phyloP scores from a whole-genome alignment of 257 asterid species.

The Coffea eugenioides region DNA sequence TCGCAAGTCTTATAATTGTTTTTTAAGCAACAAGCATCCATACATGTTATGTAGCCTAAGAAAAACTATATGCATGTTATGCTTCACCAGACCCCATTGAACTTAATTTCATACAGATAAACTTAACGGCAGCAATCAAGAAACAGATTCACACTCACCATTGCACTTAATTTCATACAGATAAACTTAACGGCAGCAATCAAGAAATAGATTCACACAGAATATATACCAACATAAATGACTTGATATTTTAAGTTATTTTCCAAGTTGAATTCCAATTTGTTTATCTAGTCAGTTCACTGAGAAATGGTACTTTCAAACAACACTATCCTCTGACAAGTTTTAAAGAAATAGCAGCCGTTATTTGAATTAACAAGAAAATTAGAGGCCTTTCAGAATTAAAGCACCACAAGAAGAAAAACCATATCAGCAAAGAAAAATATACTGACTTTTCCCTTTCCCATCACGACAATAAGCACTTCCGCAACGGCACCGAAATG shows the following conservation, averaged over 20 bases:
- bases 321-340: background rate
- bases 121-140: background rate
- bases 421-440: background rate
- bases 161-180: background rate
- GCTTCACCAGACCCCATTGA: background rate
- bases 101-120: background rate
- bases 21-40: too few relatives aligned
- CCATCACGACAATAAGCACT: conserved; percentile 46
- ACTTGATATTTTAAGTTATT: too few relatives aligned
- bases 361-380: background rate
- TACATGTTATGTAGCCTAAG: background rate
- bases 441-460: conserved; percentile 20
- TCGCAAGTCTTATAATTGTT: background rate
- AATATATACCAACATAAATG: too few relatives aligned
- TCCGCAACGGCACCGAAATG: conserved; percentile 61
- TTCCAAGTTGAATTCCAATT: background rate
- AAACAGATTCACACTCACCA: too few relatives aligned
- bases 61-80: background rate
- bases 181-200: background rate
- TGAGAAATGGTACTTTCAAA: background rate
- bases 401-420: background rate
- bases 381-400: background rate
- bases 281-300: background rate
- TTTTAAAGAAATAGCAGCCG: background rate
- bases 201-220: too few relatives aligned